Percentiles rank a stretch among this genome's conserved stretches.
phyloP scores from a whole-genome alignment of 192 early-diverging fungal genomes.

The Phlyctochytrium arcticum region DNA sequence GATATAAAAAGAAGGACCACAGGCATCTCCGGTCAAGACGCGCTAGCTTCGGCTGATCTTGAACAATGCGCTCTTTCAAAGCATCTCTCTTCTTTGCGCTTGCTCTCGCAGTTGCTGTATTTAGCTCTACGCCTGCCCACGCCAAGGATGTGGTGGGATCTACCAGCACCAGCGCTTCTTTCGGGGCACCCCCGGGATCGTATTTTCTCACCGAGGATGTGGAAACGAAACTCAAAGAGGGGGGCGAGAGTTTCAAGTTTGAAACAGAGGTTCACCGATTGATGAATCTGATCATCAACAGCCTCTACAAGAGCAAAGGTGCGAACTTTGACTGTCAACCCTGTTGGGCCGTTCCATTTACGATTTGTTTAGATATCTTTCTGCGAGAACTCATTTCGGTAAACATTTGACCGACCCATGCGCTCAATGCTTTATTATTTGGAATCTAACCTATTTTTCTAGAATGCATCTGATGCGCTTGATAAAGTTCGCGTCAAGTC shows the following conservation, averaged over 20 bases:
- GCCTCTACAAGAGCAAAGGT: constrained; percentile 84
- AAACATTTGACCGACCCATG: too few species aligned
- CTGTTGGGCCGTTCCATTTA: background rate
- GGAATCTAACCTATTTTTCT: too few species aligned
- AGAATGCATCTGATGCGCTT: constrained; percentile 91
- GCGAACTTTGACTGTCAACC: background rate
- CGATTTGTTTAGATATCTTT: constrained; percentile 75
- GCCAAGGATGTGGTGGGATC: too few species aligned
- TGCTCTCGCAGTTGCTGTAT: too few species aligned
- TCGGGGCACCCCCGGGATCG: constrained; percentile 4
- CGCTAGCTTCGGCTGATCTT: too few species aligned
- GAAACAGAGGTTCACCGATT: constrained; percentile 87
- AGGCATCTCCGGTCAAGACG: too few species aligned
- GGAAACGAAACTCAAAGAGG: constrained; percentile 8
- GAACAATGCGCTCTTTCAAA: too few species aligned
- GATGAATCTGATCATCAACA: constrained; percentile 94
- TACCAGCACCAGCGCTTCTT: background rate
- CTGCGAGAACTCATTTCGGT: constrained; percentile 91
- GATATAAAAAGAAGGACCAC: too few species aligned
- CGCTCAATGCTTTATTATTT: too few species aligned
- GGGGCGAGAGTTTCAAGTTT: constrained; percentile 63
- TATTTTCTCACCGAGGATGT: constrained; percentile 1
- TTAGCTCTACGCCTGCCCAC: too few species aligned
- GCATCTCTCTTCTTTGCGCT: too few species aligned
- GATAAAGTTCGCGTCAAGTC: constrained; percentile 86